Conservation (phyloP, 139 green algal genomes). For the Gonium pectorale region DNA sequence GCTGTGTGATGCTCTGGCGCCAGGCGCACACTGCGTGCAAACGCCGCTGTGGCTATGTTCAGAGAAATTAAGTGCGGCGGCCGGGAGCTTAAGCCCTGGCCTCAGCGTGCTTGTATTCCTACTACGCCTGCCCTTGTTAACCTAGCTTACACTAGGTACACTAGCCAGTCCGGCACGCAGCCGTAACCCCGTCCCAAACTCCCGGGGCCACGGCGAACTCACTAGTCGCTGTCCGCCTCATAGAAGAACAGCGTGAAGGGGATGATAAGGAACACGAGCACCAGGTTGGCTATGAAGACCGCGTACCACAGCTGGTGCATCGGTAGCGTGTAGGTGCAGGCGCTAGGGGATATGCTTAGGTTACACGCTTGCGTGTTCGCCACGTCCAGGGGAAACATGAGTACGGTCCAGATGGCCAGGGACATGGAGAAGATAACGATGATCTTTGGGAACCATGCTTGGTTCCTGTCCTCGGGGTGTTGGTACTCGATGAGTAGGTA, state of each 20-base stretch:
- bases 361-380: slow-evolving; percentile 88
- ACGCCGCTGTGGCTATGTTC: too few relatives aligned
- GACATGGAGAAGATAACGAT: slow-evolving; percentile 91
- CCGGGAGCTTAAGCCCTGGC: too few relatives aligned
- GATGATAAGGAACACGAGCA: slow-evolving; percentile 87
- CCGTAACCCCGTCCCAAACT: too few relatives aligned
- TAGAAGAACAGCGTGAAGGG: slow-evolving; percentile 99
- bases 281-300: slow-evolving; percentile 86
- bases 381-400: slow-evolving; percentile 97
- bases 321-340: slow-evolving; percentile 89
- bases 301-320: slow-evolving; percentile 92
- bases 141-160: too few relatives aligned
- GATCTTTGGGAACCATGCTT: slow-evolving; percentile 94
- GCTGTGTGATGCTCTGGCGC: too few relatives aligned
- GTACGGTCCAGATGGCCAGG: slow-evolving; percentile 88
- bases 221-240: slow-evolving; percentile 93
- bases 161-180: too few relatives aligned
- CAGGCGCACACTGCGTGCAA: too few relatives aligned
- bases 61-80: too few relatives aligned
- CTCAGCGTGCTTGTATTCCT: too few relatives aligned
- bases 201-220: slow-evolving; percentile 12
- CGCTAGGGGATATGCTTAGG: slow-evolving; percentile 66
- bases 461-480: slow-evolving; percentile 96
- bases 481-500: slow-evolving; percentile 95
- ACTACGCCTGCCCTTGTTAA: too few relatives aligned